phyloP scores from a whole-genome alignment of 1,284 basidiomycete genomes.

The Apiotrichum domesticum region DNA sequence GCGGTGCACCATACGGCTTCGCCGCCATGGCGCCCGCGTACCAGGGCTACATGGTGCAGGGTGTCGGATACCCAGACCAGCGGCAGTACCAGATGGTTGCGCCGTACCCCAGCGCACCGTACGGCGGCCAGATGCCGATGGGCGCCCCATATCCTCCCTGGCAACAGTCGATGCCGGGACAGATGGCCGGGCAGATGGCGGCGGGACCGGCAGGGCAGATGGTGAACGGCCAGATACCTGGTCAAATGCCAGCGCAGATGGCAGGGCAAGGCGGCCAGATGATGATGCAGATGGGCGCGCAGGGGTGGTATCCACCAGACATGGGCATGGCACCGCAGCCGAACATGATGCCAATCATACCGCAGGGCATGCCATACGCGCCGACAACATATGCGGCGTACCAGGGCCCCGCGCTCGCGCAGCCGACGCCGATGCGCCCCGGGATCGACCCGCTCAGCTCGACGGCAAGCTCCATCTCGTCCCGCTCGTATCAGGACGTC shows the following conservation, averaged over 20 bases:
- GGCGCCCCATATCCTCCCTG: conserved; percentile 5
- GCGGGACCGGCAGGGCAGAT: too few relatives aligned
- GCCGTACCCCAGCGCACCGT: conserved; percentile 5
- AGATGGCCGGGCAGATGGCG: conserved; percentile 1
- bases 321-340: conserved; percentile 13
- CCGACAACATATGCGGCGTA: conserved; percentile 8
- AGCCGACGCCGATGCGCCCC: conserved; percentile 37
- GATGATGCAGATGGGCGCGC: conserved; percentile 7
- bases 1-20: not conserved
- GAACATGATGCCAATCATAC: conserved; percentile 35
- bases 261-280: not conserved
- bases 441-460: conserved; percentile 34
- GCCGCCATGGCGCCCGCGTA: conserved; percentile 3
- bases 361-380: conserved; percentile 31
- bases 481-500: conserved; percentile 37
- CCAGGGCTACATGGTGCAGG: conserved; percentile 10
- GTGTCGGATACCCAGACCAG: conserved; percentile 6
- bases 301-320: conserved; percentile 19
- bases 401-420: conserved; percentile 12
- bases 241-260: not conserved
- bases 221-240: not conserved
- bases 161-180: conserved; percentile 7
- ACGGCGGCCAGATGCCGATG: conserved; percentile 9
- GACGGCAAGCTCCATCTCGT: conserved; percentile 39
- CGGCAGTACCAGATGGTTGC: conserved; percentile 3